A percentile compares a stretch with the other conserved stretches of the same genome.
Evolutionary conservation across 345 rosid species (phyloP).

Genomic region (Gossypium sturtianum): DNA sequence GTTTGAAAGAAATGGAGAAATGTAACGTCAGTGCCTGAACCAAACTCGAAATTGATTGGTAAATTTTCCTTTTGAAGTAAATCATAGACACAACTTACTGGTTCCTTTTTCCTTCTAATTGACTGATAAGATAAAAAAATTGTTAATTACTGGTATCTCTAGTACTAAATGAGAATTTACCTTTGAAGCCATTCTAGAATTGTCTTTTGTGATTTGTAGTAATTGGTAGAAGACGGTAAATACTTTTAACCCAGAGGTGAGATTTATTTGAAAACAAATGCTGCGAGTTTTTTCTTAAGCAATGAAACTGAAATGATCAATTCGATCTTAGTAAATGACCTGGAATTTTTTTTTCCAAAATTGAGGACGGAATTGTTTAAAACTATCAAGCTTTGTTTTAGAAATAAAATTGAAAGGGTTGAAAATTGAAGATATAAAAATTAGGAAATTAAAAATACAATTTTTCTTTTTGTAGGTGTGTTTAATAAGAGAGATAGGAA

Average conservation of each 20-base stretch:
- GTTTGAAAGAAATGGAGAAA: conserved; percentile 16
- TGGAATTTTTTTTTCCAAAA: no score
- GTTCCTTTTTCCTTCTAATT: neutral
- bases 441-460: no score
- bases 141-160: neutral
- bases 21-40: neutral
- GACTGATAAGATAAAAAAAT: neutral
- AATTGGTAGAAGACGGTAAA: neutral
- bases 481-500: no score
- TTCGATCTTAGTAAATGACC: neutral
- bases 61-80: neutral
- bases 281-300: neutral
- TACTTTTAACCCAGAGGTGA: neutral
- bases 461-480: no score
- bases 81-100: neutral
- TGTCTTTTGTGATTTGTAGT: neutral
- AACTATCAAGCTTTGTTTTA: no score
- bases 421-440: no score
- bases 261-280: neutral
- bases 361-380: no score
- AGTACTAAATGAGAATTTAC: neutral
- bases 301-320: no score
- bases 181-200: neutral
- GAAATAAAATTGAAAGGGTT: no score
- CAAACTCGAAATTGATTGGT: neutral